These are phyloP conservation scores for Parietichytrium sp. DNA, from an alignment of 108 stramenopile species.

Conservation along the genomic window DNA sequence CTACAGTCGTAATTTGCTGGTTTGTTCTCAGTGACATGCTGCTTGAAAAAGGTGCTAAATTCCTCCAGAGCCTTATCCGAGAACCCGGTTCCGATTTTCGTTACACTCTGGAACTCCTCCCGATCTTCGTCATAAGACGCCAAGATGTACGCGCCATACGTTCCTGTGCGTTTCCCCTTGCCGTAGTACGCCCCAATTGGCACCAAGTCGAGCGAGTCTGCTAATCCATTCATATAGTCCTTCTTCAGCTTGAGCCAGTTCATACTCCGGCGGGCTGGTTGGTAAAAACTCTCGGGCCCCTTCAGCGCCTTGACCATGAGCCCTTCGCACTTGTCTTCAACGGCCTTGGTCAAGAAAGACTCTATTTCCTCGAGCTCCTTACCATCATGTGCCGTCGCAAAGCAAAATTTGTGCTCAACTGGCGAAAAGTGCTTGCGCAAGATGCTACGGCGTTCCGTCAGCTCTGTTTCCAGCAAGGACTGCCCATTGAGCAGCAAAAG, in stretches of 20 bases:
- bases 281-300: conserved; percentile 77
- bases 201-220: conserved; percentile 96
- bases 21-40: conserved; percentile 67
- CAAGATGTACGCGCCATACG: conserved; percentile 95
- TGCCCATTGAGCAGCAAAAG: conserved; percentile 92
- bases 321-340: conserved; percentile 96
- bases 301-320: conserved; percentile 99
- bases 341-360: conserved; percentile 87
- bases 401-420: conserved; percentile 84
- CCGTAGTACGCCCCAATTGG: conserved; percentile 96
- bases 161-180: conserved; percentile 86
- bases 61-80: conserved; percentile 86
- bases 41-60: conserved; percentile 71
- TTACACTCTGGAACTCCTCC: conserved; percentile 94
- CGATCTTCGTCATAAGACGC: conserved; percentile 94
- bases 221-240: conserved; percentile 97
- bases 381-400: conserved; percentile 71
- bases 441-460: conserved; percentile 77
- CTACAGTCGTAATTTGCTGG: conserved; percentile 77
- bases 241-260: conserved; percentile 99
- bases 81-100: conserved; percentile 99
- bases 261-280: conserved; percentile 87
- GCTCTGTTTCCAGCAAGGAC: conserved; percentile 73
- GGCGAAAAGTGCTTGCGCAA: conserved; percentile 77
- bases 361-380: conserved; percentile 77